Evolutionary conservation across 2,329 filamentous ascomycete species (phyloP).

Genomic region (Cercospora citrullina): DNA sequence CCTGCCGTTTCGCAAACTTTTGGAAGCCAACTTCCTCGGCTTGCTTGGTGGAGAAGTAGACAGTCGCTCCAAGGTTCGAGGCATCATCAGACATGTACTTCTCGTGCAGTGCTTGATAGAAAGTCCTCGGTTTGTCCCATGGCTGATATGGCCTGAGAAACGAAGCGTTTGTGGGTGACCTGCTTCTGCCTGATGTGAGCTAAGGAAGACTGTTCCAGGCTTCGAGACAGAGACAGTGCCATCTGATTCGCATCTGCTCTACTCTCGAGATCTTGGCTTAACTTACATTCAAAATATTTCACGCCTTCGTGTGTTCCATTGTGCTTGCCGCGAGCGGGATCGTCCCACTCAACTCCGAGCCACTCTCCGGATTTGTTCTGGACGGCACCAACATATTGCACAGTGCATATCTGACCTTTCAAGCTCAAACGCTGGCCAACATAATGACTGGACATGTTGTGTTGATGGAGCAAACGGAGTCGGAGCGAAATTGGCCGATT

Average conservation of each 20-base stretch:
- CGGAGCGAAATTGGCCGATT: constrained; percentile 4
- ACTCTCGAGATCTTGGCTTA: background rate
- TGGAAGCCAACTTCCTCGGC: constrained; percentile 95
- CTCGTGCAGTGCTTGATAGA: constrained; percentile 73
- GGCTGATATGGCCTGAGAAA: constrained; percentile 79
- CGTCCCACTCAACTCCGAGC: constrained; percentile 98
- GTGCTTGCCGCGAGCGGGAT: constrained; percentile 82
- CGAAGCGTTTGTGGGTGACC: constrained; percentile 71
- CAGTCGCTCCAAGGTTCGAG: constrained; percentile 48
- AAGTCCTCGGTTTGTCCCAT: constrained; percentile 67
- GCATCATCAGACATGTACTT: constrained; percentile 69
- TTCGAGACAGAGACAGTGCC: background rate
- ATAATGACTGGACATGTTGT: constrained; percentile 20
- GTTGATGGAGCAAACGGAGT: background rate
- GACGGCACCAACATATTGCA: constrained; percentile 78
- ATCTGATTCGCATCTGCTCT: background rate
- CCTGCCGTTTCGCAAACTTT: constrained; percentile 79
- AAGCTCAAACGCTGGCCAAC: constrained; percentile 77
- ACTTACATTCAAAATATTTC: constrained; percentile 79
- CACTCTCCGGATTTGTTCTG: constrained; percentile 74
- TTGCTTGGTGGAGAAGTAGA: constrained; percentile 76
- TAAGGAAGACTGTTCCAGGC: constrained; percentile 20
- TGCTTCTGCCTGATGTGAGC: constrained; percentile 57
- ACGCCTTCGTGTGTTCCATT: constrained; percentile 77
- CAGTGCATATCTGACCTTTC: constrained; percentile 73